Conservation (phyloP, 768 basidiomycete species). For the Paxillus rubicundulus region DNA sequence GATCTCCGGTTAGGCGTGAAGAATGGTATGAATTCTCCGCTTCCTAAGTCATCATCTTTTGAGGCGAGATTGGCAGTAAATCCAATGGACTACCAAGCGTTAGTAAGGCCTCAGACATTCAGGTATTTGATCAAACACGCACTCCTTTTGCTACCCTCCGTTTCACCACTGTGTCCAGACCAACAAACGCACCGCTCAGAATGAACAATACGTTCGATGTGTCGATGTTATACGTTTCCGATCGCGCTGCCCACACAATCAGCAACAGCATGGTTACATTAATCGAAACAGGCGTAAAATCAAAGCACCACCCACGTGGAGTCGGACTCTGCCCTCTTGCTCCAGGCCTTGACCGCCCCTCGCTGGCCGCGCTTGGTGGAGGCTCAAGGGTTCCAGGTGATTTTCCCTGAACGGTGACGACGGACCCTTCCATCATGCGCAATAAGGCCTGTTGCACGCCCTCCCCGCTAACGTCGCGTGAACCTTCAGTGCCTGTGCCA, state of each 20-base stretch:
- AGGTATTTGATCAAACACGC: conserved; percentile 29
- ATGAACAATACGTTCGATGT: conserved; percentile 95
- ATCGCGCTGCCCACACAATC: conserved; percentile 41
- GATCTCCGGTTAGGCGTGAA: conserved; percentile 71
- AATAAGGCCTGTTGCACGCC: conserved; percentile 93
- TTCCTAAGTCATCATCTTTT: conserved; percentile 37
- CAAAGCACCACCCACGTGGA: conserved; percentile 18
- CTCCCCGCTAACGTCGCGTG: conserved; percentile 90
- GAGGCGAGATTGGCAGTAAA: conserved; percentile 60
- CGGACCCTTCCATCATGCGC: conserved; percentile 91
- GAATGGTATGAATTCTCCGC: conserved; percentile 52
- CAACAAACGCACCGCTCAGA: conserved; percentile 92
- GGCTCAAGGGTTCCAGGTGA: conserved; percentile 46
- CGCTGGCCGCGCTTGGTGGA: conserved; percentile 41
- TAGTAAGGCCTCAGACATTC: not conserved
- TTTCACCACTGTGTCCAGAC: conserved; percentile 79
- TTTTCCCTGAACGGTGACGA: conserved; percentile 79
- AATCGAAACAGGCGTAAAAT: not conserved
- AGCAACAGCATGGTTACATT: not conserved
- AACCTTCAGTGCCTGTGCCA: conserved; percentile 59
- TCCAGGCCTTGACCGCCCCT: conserved; percentile 48
- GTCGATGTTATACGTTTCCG: conserved; percentile 74
- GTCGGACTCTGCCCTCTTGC: conserved; percentile 43
- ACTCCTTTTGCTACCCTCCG: conserved; percentile 83
- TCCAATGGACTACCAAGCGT: conserved; percentile 74